Base-by-base conservation (phyloP, 306 rosid genomes). In the Senna tora region DNA sequence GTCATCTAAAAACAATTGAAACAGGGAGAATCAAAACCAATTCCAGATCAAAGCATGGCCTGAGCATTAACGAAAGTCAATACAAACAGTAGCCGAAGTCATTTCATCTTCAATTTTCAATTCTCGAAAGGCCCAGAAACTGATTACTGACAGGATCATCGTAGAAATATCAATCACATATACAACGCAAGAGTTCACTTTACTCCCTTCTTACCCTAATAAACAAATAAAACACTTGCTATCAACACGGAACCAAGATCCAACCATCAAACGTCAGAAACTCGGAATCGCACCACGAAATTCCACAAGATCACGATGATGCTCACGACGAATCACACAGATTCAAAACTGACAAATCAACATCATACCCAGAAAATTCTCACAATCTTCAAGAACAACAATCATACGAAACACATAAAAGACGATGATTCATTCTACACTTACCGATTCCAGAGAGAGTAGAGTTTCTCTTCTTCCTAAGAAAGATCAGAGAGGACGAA, bases 361-460 rank as follows among this genome's bases (percentile, higher is more conserved):
- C 33, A 50, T 19, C 21, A 65, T 14, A 20, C 4, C 5, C 2
- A 64, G 6, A 78, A 78, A 36, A 33, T 16, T 19, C 21, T 15
- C 51, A 73, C 9, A n/a, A 36, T 16, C 15, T 17, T 19, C 46
- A 59, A 61, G 16, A 38, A 33, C 4, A 59, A 17, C 10, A 59
- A 17, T 32, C 66, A 17, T 36, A n/a, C n/a, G 12, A 61, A 20
- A 46, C 43, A 10, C 5, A 14, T 17, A 33, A 8, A 45, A 25
- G 17, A 15, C 9, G 36, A 75, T 17, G 66, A 33, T 33, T 3
- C 38, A 33, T 25, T 25, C 28, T 51, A 54, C 38, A 17, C 28
- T 63, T 11, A 77, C 82, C 79, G 60, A 32, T 36, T 59, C 38
- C 9, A 63, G 54, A 22, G 61, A 50, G 39, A 19, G 19, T 19